Conservation (phyloP, 2,329 filamentous ascomycete species). For the Sclerotinia subarctica region DNA sequence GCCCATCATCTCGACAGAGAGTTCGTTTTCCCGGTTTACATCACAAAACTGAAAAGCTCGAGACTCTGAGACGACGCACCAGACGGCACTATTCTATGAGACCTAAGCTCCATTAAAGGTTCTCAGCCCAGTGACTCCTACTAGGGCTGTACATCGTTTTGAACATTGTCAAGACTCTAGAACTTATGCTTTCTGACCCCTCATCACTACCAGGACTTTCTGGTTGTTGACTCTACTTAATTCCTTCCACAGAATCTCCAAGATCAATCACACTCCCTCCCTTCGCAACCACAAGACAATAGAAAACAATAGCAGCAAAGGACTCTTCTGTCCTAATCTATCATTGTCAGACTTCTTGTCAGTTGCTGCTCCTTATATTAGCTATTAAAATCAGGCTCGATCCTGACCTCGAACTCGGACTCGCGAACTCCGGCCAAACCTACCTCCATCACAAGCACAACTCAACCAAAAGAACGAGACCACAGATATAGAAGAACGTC, state of each 20-base stretch:
- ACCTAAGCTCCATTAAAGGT: not conserved
- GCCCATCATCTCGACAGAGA: not conserved
- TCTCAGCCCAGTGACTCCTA: not conserved
- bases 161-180: not conserved
- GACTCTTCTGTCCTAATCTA: not conserved
- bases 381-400: not conserved
- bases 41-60: not conserved
- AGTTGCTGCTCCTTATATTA: not conserved
- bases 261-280: not conserved
- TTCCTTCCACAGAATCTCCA: not conserved
- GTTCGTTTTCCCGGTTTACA: not conserved
- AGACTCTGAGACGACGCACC: not conserved
- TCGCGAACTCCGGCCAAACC: not conserved
- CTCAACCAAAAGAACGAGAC: not conserved
- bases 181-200: slow-evolving; percentile 12
- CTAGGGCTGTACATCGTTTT: not conserved
- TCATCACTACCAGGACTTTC: slow-evolving; percentile 9
- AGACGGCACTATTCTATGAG: not conserved
- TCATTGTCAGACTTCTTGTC: not conserved
- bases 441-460: not conserved
- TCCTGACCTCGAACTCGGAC: not conserved
- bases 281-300: not conserved
- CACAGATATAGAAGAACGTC: not conserved
- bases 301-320: not conserved
- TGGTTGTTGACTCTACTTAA: slow-evolving; percentile 13